Conservation (phyloP, 257 asterid species). For the Solanum clarkiae region DNA sequence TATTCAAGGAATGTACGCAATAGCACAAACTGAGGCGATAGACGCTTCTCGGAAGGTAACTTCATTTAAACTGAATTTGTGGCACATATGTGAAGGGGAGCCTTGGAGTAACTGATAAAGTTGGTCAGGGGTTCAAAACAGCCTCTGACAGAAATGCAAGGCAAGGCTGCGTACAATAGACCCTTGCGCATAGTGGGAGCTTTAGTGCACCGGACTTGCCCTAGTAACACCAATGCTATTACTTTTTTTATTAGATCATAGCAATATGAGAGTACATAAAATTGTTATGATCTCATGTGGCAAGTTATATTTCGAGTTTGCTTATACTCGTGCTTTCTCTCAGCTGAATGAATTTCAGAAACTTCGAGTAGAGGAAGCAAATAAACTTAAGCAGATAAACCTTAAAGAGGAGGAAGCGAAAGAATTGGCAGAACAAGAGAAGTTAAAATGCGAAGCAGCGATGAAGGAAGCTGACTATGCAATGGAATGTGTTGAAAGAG, state of each 20-base stretch:
- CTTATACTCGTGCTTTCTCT: neutral
- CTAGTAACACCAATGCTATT: too few species aligned
- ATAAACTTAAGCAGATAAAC: conserved; percentile 39
- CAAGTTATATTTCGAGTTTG: neutral
- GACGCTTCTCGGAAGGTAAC: conserved; percentile 84
- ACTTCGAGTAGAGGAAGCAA: conserved; percentile 49
- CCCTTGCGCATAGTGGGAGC: too few species aligned
- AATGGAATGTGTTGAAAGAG: conserved; percentile 51
- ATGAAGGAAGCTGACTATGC: conserved; percentile 54
- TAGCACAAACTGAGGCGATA: conserved; percentile 68
- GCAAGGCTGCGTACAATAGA: too few species aligned
- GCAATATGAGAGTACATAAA: neutral
- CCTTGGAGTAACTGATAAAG: too few species aligned
- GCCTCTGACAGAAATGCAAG: too few species aligned
- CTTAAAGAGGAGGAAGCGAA: conserved; percentile 72
- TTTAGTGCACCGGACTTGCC: too few species aligned
- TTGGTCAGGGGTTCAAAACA: too few species aligned
- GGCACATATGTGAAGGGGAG: neutral
- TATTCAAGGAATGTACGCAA: conserved; percentile 66
- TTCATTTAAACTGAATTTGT: neutral
- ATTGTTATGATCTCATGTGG: neutral
- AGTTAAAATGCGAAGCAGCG: conserved; percentile 42
- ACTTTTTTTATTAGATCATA: too few species aligned
- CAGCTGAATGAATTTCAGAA: conserved; percentile 66
- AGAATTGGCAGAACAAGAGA: conserved; percentile 49